Evolutionary conservation across 1,284 basidiomycete genomes (phyloP).

Genomic region (Cryptococcus deneoformans): DNA sequence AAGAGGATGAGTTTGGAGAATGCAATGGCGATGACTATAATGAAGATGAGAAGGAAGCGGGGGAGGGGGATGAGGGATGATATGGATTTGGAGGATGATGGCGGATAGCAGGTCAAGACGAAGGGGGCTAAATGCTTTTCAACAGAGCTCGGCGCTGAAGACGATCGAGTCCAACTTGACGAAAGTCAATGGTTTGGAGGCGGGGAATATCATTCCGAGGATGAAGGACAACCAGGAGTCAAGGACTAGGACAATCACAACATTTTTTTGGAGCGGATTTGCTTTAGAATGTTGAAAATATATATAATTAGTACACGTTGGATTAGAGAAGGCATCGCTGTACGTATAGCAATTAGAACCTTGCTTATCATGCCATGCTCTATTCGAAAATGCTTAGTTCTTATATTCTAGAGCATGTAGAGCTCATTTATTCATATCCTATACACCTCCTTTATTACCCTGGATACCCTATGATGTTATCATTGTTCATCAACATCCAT

Average conservation of each 20-base stretch:
- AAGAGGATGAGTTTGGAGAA: slow-evolving; percentile 24
- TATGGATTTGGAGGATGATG: slow-evolving; percentile 4
- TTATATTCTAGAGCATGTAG: too few species aligned
- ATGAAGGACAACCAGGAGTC: background rate
- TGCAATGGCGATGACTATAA: slow-evolving; percentile 1
- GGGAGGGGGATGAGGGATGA: slow-evolving; percentile 6
- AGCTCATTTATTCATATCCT: too few species aligned
- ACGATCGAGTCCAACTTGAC: background rate
- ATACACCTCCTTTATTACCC: too few species aligned
- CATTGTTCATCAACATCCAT: slow-evolving; percentile 13
- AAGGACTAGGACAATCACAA: background rate
- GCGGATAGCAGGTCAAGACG: background rate
- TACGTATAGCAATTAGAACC: background rate
- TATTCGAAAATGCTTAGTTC: too few species aligned
- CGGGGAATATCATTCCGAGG: background rate
- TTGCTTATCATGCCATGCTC: too few species aligned
- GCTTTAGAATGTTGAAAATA: background rate
- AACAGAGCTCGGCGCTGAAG: background rate
- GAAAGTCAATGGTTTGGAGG: background rate
- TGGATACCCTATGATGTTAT: background rate
- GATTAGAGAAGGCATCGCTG: background rate
- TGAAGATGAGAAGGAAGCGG: slow-evolving; percentile 5
- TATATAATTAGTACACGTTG: background rate
- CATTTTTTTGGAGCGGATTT: too few species aligned
- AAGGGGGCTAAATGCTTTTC: background rate